Base-by-base conservation (phyloP, 2,329 filamentous ascomycete species). In the Stagonosporopsis tanaceti region DNA sequence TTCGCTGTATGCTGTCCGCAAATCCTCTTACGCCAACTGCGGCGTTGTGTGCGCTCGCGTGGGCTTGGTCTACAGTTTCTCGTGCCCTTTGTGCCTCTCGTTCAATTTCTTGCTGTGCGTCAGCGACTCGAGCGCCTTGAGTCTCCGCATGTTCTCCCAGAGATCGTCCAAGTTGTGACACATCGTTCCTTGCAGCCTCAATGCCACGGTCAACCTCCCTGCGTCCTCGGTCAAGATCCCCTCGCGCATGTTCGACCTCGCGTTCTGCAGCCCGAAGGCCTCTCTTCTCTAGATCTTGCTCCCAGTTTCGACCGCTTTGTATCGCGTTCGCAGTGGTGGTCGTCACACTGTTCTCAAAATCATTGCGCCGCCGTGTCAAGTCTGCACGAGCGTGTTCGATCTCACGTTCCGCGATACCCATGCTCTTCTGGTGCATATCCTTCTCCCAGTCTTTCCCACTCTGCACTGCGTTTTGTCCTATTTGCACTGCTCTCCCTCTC, bases 371-470 rank as follows among this genome's bases (percentile, higher is more conserved):
- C 32, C 45, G 52, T n/a, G 4, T 9, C 14, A 55, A 6, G 1
- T 44, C 46, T 25, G 22, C 52, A 20, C 52, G 32, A n/a, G 45
- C 45, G 2, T 45, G 39, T 4, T 55, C 52, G 6, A 50, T 17
- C 25, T 54, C 51, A 6, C 51, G 44, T 9, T 47, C 51, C 4
- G 44, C 30, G 14, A 20, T 32, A 7, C 32, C 32, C 14, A 38
- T 27, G 11, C 24, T 32, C 17, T 54, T 54, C 41, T 57, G 56
- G 32, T 58, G 50, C 35, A 60, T 51, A 15, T 56, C 53, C 9
- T 56, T 60, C 24, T 54, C 56, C 61, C 61, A 64, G 27, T 62
- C 59, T 12, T 53, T 35, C 4, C 50, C 40, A 17, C 44, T 51
- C 28, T 55, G 44, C 11, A 56, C 27, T 2, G 56, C 39, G 25